Evolutionary conservation across 805 yeast species (phyloP), one percentile per base, ranked within the genome.

Genomic region (Barnettozyma sucrosica): DNA sequence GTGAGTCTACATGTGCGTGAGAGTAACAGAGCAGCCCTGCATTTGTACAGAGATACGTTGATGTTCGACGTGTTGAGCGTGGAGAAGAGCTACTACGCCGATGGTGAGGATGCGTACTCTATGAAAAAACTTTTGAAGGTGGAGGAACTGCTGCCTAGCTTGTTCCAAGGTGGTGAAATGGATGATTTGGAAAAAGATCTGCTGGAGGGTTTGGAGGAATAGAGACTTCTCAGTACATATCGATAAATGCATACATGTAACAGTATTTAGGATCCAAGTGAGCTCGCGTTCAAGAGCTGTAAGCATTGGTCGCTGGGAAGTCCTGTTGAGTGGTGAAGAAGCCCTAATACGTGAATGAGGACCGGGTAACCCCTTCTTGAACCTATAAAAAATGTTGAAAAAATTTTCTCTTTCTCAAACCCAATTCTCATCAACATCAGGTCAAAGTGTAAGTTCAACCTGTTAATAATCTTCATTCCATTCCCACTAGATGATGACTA

Each of bases 51-150:
- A 61, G 95, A 88, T 61, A 85, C 97, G 2, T 74, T 93, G 52
- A 70, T 77, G 51, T 93, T 93, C 64, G 90, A 85, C 64, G 93
- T 88, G 38, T 72, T 85, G 48, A 79, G 83, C 37, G 81, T 93
- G 49, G 97, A 89, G 58, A 83, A 79, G 54, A 77, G 85, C n/a
- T 93, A 93, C 66, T 93, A 93, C 60, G 97, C 90, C 45, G 97
- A 93, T 66, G 96, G 95, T 28, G 99, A 93, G 67, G 97, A 93
- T 67, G 99, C 99, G 14, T 92, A 90, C 65, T 85, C 93, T 36
- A 93, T 93, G 99, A 81, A 80, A 62, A 86, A 86, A 62, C 74
- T 71, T 2, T 71, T 89, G 54, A 70, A 70, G 19, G 61, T 81
- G 41, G 81, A 82, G 14, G 84, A 82, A 23, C 68, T 85, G 51